Conservation (phyloP, 768 basidiomycete genomes). For the Tricholoma terreum region DNA sequence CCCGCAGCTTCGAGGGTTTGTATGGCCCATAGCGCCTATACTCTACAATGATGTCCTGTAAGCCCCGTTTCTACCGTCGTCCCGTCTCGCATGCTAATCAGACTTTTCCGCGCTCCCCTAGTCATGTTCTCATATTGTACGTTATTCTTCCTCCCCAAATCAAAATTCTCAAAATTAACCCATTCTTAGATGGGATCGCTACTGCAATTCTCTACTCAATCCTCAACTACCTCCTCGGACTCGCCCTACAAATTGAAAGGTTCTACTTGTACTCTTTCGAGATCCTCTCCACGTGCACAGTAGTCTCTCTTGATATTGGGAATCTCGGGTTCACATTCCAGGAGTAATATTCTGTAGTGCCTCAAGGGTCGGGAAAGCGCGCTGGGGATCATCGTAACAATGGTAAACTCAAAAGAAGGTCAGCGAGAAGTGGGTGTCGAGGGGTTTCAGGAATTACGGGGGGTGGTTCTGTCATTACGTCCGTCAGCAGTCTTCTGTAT, state of each 20-base stretch:
- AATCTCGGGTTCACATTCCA: too few species aligned
- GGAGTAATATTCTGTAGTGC: too few species aligned
- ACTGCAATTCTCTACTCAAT: conserved; percentile 62
- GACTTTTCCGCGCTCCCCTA: conserved; percentile 11
- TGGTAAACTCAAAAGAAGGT: too few species aligned
- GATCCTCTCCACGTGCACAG: conserved; percentile 70
- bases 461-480: too few species aligned
- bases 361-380: too few species aligned
- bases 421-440: too few species aligned
- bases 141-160: too few species aligned
- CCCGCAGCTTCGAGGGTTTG: conserved; percentile 64
- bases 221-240: conserved; percentile 76
- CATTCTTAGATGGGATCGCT: conserved; percentile 54
- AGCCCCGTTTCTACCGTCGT: conserved; percentile 23
- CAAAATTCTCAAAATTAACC: conserved; percentile 5
- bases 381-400: too few species aligned
- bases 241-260: conserved; percentile 60
- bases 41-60: conserved; percentile 72
- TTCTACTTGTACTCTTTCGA: conserved; percentile 82
- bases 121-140: conserved; percentile 52
- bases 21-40: too few species aligned
- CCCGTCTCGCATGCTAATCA: background rate
- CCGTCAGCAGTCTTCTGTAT: too few species aligned
- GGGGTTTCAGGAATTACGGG: too few species aligned
- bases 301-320: conserved; percentile 84